Conservation (phyloP, 2,329 filamentous ascomycete species). For the Tolypocladium inflatum region DNA sequence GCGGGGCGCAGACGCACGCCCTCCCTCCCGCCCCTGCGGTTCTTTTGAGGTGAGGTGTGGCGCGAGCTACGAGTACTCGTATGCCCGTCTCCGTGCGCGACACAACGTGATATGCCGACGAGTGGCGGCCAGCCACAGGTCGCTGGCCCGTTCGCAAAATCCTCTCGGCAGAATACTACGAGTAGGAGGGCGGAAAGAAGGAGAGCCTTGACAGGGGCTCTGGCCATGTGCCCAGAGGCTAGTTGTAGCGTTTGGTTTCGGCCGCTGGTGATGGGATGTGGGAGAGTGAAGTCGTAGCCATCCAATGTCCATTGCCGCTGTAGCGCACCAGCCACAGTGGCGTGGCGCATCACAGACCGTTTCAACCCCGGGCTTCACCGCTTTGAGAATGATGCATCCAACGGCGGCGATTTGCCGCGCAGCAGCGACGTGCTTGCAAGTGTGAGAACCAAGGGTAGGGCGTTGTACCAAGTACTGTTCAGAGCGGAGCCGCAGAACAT, state of each 20-base stretch:
- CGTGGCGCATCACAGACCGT: not conserved
- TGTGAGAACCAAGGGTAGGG: too few relatives aligned
- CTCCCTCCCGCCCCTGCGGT: slow-evolving; percentile 1
- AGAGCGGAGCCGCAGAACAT: not conserved
- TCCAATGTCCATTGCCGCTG: not conserved
- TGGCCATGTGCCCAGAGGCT: too few relatives aligned
- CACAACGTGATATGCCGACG: not conserved
- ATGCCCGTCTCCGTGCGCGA: not conserved
- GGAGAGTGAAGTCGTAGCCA: not conserved
- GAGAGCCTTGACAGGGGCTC: too few relatives aligned
- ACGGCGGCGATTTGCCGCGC: not conserved
- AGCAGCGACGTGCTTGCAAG: not conserved
- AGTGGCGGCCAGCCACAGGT: not conserved
- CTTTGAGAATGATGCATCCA: not conserved
- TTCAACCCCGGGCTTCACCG: not conserved
- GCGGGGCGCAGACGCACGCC: not conserved
- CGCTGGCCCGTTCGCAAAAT: not conserved
- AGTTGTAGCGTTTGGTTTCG: not conserved
- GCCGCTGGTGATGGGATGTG: not conserved
- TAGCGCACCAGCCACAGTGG: slow-evolving; percentile 7
- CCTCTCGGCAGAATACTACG: not conserved
- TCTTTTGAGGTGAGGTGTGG: not conserved
- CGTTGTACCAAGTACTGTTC: too few relatives aligned
- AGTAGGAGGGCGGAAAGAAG: not conserved
- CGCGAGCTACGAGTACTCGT: too few relatives aligned